phyloP scores from a whole-genome alignment of 495 filamentous ascomycete genomes.

The Lasiosphaeris hirsuta region DNA sequence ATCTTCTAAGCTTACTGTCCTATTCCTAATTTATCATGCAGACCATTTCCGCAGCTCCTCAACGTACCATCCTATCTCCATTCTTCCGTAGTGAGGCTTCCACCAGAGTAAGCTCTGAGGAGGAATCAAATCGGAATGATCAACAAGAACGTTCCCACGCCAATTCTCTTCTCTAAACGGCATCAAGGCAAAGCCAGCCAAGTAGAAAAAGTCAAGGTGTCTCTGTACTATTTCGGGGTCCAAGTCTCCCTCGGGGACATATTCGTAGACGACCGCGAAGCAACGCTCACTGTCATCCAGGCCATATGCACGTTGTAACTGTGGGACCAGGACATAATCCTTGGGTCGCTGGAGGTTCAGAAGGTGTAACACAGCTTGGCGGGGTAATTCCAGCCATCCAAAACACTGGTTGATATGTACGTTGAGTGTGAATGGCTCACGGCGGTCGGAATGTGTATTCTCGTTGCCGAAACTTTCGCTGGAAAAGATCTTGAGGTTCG shows the following conservation, averaged over 20 bases:
- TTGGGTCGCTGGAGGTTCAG: background rate
- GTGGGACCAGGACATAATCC: background rate
- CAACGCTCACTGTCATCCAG: background rate
- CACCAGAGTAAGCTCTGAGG: background rate
- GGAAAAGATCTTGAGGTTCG: background rate
- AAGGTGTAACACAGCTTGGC: background rate
- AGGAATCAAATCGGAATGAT: background rate
- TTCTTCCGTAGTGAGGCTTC: constrained; percentile 1
- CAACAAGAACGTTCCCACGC: background rate
- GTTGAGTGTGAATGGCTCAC: background rate
- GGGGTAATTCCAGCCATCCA: background rate
- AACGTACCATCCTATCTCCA: background rate
- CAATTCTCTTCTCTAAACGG: background rate
- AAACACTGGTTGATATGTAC: background rate
- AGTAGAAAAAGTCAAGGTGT: constrained; percentile 1
- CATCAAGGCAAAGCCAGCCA: background rate
- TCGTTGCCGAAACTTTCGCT: background rate
- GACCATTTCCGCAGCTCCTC: background rate
- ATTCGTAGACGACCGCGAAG: background rate
- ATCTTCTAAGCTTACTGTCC: background rate
- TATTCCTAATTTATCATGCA: background rate
- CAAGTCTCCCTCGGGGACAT: background rate
- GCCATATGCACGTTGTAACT: background rate
- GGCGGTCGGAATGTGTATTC: background rate
- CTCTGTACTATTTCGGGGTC: background rate